Percentiles rank a stretch among this genome's conserved stretches.
Conservation (phyloP, 2,329 filamentous ascomycete genomes). For the Trichoderma harzianum region DNA sequence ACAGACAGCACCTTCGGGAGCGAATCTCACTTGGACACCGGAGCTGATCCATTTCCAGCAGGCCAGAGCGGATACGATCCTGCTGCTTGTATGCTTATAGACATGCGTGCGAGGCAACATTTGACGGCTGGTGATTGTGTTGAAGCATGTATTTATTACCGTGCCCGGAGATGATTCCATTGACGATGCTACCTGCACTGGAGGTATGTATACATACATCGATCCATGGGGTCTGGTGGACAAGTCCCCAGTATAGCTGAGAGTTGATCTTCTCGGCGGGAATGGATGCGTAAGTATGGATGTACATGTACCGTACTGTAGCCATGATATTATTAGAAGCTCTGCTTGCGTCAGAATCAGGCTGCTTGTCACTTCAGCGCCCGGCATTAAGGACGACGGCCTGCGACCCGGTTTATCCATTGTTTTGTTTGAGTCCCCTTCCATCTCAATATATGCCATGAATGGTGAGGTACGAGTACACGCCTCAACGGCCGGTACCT, state of each 20-base stretch:
- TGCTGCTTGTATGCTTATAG: not conserved
- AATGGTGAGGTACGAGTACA: not conserved
- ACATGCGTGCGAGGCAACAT: not conserved
- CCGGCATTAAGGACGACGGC: not conserved
- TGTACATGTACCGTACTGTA: not conserved
- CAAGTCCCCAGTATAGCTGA: not conserved
- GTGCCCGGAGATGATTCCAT: not conserved
- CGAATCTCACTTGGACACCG: not conserved
- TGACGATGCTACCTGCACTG: not conserved
- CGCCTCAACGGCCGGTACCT: not conserved
- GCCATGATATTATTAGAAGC: not conserved
- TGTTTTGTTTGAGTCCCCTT: not conserved
- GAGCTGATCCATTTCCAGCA: not conserved
- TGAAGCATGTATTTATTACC: not conserved
- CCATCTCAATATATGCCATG: not conserved
- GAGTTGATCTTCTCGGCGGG: not conserved
- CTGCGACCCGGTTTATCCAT: not conserved
- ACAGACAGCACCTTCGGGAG: not conserved
- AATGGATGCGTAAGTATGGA: not conserved
- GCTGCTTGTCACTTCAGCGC: not conserved
- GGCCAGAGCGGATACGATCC: not conserved
- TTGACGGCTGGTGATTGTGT: not conserved
- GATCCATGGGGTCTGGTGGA: not conserved
- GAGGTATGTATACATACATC: not conserved
- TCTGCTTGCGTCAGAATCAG: not conserved